phyloP scores from a whole-genome alignment of 2,329 filamentous ascomycete genomes.

The Westerdykella aurantiaca region DNA sequence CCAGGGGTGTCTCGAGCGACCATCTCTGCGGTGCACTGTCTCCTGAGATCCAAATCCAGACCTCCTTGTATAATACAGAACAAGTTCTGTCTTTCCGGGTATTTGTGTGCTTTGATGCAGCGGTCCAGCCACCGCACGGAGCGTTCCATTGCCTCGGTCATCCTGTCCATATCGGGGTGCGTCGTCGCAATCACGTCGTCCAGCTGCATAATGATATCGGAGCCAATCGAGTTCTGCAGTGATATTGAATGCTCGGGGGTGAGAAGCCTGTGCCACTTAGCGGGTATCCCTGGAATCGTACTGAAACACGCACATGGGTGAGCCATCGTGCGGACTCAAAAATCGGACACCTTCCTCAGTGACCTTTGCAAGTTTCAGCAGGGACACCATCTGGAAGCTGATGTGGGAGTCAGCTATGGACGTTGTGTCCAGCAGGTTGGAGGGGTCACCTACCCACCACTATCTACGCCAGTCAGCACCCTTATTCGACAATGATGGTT shows the following conservation, averaged over 20 bases:
- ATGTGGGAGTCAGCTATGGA: constrained; percentile 22
- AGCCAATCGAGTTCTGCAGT: constrained; percentile 93
- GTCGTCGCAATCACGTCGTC: constrained; percentile 97
- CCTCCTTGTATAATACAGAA: constrained; percentile 99
- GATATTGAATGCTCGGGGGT: constrained; percentile 96
- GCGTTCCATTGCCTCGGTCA: constrained; percentile 90
- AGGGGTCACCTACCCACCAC: constrained; percentile 39
- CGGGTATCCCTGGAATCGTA: constrained; percentile 2
- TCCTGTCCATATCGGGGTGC: constrained; percentile 78
- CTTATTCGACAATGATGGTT: background rate
- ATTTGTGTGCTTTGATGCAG: constrained; percentile 83
- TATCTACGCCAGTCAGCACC: constrained; percentile 37
- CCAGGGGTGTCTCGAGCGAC: constrained; percentile 84
- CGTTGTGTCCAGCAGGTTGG: constrained; percentile 10
- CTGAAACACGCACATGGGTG: constrained; percentile 61
- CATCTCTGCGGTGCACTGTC: constrained; percentile 82
- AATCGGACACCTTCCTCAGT: constrained; percentile 96
- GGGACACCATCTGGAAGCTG: constrained; percentile 98
- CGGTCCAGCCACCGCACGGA: constrained; percentile 94
- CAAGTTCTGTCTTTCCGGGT: constrained; percentile 78
- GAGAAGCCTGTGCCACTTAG: constrained; percentile 54
- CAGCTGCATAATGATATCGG: constrained; percentile 98
- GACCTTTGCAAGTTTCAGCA: constrained; percentile 85
- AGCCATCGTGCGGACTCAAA: constrained; percentile 90
- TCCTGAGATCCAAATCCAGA: constrained; percentile 77